These are phyloP conservation scores for Sphaerobolus stellatus DNA, from an alignment of 1,284 basidiomycete species.

Conservation along the genomic window DNA sequence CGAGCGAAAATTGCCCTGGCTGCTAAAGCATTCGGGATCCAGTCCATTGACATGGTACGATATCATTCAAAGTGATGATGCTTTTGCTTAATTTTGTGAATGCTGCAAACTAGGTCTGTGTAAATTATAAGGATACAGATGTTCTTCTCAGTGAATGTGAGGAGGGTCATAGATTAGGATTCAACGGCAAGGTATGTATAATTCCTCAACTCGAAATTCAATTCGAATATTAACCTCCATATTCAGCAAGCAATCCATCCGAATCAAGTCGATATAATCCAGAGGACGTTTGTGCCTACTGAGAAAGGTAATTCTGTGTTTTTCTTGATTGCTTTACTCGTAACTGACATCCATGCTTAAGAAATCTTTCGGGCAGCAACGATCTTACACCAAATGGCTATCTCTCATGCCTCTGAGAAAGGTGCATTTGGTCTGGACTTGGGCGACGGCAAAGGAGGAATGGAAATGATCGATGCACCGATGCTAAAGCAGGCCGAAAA, in stretches of 20 bases:
- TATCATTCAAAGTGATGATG: not conserved
- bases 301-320: slow-evolving; percentile 51
- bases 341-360: slow-evolving; percentile 29
- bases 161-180: slow-evolving; percentile 78
- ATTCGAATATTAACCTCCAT: not conserved
- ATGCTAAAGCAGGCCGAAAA: slow-evolving; percentile 86
- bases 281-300: slow-evolving; percentile 77
- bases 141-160: slow-evolving; percentile 74
- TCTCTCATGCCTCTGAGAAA: slow-evolving; percentile 44
- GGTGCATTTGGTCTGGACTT: slow-evolving; percentile 67
- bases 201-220: not conserved
- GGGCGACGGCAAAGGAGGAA: slow-evolving; percentile 54
- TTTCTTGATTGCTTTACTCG: slow-evolving; percentile 4
- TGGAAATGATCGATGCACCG: slow-evolving; percentile 90
- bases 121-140: slow-evolving; percentile 80
- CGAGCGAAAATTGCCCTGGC: slow-evolving; percentile 83
- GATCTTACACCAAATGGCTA: slow-evolving; percentile 67
- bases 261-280: slow-evolving; percentile 77
- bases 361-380: slow-evolving; percentile 79
- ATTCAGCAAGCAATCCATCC: slow-evolving; percentile 93
- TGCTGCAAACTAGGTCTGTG: slow-evolving; percentile 66
- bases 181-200: slow-evolving; percentile 75
- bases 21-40: slow-evolving; percentile 81
- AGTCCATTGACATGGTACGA: slow-evolving; percentile 85
- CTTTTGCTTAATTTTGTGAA: not conserved